Conservation (phyloP, 495 filamentous ascomycete species). For the Letharia columbiana region DNA sequence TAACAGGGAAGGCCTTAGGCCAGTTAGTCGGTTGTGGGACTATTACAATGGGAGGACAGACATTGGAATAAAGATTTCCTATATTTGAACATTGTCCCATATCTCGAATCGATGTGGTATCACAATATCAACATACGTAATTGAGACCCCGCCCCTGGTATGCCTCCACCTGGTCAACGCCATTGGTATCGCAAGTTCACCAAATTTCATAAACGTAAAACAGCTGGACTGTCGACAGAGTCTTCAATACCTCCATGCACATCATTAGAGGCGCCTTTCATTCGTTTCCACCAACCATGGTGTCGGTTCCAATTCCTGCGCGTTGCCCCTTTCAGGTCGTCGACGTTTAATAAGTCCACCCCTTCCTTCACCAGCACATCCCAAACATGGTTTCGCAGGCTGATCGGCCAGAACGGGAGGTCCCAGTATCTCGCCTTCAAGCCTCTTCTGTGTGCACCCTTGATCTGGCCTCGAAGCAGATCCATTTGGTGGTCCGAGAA, state of each 20-base stretch:
- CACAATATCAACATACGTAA: not conserved
- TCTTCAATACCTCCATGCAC: constrained; percentile 9
- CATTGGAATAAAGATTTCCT: not conserved
- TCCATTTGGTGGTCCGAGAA: constrained; percentile 43
- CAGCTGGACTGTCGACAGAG: not conserved
- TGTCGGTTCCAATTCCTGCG: constrained; percentile 12
- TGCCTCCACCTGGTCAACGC: not conserved
- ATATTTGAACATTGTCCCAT: not conserved
- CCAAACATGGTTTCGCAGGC: constrained; percentile 67
- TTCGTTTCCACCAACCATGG: constrained; percentile 15
- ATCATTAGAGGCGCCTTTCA: constrained; percentile 12
- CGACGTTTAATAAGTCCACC: constrained; percentile 60
- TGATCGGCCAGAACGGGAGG: constrained; percentile 67
- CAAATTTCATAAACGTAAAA: not conserved
- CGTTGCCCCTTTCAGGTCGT: constrained; percentile 44
- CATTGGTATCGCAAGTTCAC: not conserved
- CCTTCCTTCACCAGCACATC: constrained; percentile 60
- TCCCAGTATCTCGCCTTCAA: constrained; percentile 73
- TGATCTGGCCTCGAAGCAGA: constrained; percentile 54
- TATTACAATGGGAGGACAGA: not conserved
- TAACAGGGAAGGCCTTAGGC: not conserved
- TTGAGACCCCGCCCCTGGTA: not conserved
- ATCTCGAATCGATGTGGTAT: not conserved
- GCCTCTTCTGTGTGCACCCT: constrained; percentile 59
- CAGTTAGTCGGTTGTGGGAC: not conserved